phyloP scores from a whole-genome alignment of 1,284 basidiomycete species.

The Sparassis latifolia region DNA sequence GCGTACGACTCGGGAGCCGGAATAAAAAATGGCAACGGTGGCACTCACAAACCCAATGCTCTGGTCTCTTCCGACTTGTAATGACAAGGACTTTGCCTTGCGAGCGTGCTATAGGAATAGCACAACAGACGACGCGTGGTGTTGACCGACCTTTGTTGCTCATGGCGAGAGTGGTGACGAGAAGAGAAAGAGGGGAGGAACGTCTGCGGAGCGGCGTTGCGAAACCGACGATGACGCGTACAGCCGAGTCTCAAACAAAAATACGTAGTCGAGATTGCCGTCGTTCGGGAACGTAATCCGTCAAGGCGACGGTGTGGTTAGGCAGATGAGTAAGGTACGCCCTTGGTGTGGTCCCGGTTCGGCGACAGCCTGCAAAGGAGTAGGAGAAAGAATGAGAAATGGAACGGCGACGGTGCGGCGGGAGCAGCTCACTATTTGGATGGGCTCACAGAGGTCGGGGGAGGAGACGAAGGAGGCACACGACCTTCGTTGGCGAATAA shows the following conservation, averaged over 20 bases:
- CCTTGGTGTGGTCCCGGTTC: neutral
- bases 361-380: neutral
- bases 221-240: neutral
- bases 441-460: neutral
- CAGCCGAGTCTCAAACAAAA: neutral
- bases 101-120: conserved; percentile 65
- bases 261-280: neutral
- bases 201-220: neutral
- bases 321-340: neutral
- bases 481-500: neutral
- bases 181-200: neutral
- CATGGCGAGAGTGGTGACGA: conserved; percentile 33
- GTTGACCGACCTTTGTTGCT: conserved; percentile 66
- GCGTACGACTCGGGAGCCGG: conserved; percentile 3
- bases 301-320: neutral
- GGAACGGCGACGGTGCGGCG: neutral
- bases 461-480: neutral
- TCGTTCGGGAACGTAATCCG: too few relatives aligned
- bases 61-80: conserved; percentile 73
- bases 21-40: conserved; percentile 6
- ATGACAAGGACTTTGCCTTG: conserved; percentile 62
- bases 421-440: neutral
- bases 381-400: neutral
- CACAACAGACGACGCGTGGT: conserved; percentile 80
- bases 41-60: conserved; percentile 79